A percentile compares a stretch with the other conserved stretches of the same genome.
Conservation (phyloP, 352 stramenopile species). For the Phytophthora quininea region DNA sequence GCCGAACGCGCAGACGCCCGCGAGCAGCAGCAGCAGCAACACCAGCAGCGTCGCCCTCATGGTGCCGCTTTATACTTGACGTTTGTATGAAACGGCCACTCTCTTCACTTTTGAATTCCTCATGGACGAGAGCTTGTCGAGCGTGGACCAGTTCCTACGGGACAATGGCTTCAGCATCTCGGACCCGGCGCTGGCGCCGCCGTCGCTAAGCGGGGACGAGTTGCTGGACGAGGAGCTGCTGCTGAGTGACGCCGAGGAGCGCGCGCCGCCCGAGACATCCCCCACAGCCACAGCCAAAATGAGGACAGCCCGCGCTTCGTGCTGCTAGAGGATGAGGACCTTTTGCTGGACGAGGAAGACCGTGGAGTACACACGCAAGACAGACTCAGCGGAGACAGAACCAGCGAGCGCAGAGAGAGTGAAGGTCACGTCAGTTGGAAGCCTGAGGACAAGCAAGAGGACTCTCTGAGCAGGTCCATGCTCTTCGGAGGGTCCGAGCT, state of each 20-base stretch:
- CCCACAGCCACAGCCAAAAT: not conserved
- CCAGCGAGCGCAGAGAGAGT: constrained; percentile 19
- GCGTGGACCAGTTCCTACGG: constrained; percentile 80
- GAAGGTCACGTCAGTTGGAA: not conserved
- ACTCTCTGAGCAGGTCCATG: constrained; percentile 63
- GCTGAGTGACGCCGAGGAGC: constrained; percentile 43
- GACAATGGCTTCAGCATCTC: constrained; percentile 78
- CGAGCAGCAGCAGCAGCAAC: constrained; percentile 30
- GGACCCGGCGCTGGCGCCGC: constrained; percentile 32
- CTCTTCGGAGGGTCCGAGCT: constrained; percentile 48
- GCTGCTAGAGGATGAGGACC: constrained; percentile 58
- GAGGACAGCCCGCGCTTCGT: constrained; percentile 55
- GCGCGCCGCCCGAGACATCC: constrained; percentile 3
- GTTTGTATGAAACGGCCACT: constrained; percentile 1
- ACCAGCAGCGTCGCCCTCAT: not conserved
- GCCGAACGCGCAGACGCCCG: constrained; percentile 12
- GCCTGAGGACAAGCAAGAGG: constrained; percentile 9
- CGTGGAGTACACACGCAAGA: not conserved
- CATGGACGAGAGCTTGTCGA: constrained; percentile 65
- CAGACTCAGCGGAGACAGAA: constrained; percentile 27
- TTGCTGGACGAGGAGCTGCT: constrained; percentile 44
- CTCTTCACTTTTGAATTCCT: constrained; percentile 10
- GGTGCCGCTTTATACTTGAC: not conserved
- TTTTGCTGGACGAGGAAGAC: constrained; percentile 35
- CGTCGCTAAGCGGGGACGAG: constrained; percentile 42